Percentiles rank a stretch among this genome's conserved stretches.
These are phyloP conservation scores for Plasmodium knowlesi DNA, from an alignment of 169 alveolate genomes.

Conservation along the genomic window DNA sequence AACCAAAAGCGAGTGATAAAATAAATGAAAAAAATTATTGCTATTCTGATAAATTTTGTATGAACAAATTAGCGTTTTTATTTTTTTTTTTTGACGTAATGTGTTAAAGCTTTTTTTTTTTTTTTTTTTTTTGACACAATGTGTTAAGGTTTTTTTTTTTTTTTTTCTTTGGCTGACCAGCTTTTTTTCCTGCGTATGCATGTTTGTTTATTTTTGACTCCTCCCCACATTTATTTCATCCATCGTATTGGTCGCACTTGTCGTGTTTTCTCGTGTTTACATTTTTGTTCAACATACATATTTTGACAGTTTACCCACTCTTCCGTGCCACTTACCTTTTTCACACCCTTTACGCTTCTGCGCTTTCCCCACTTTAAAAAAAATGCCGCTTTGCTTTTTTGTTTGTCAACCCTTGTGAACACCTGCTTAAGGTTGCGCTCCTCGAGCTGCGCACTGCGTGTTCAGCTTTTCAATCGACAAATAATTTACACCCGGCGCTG, in stretches of 20 bases:
- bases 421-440: not conserved
- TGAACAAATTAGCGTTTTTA: constrained; percentile 34
- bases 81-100: constrained; percentile 26
- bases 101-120: constrained; percentile 9
- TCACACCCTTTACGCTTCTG: not conserved
- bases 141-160: constrained; percentile 10
- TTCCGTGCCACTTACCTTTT: not conserved
- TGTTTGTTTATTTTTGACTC: constrained; percentile 1
- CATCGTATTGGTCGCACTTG: not conserved
- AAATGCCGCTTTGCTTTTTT: not conserved
- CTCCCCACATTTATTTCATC: not conserved
- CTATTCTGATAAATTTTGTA: constrained; percentile 9
- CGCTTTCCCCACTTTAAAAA: constrained; percentile 2
- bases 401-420: not conserved
- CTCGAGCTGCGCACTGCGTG: not conserved
- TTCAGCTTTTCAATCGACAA: not conserved
- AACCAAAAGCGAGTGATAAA: not conserved
- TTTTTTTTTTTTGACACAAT: constrained; percentile 20
- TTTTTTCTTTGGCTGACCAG: constrained; percentile 2
- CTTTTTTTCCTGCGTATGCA: constrained; percentile 7
- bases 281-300: not conserved
- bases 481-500: not conserved
- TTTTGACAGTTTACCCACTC: not conserved
- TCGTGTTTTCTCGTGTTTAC: not conserved
- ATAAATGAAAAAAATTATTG: not conserved